These are phyloP conservation scores for Pseudotsuga menziesii DNA, from an alignment of 75 land plant genomes.

Conservation along the genomic window DNA sequence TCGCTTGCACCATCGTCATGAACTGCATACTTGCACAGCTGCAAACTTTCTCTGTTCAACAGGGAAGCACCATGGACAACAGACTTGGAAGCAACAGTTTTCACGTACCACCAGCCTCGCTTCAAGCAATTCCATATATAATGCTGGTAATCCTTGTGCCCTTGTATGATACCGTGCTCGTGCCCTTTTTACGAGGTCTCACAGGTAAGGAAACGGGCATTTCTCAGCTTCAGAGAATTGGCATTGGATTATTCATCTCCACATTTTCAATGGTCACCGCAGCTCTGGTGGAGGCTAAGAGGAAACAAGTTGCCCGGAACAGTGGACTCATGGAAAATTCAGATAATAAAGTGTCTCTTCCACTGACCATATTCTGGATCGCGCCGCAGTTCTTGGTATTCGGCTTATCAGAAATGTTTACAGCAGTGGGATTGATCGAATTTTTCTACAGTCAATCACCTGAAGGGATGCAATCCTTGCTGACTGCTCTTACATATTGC, in stretches of 20 bases:
- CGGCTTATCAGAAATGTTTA: slow-evolving; percentile 84
- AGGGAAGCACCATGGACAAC: slow-evolving; percentile 10
- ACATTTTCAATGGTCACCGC: neutral
- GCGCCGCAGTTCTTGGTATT: slow-evolving; percentile 78
- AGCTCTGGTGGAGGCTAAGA: neutral
- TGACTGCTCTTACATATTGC: slow-evolving; percentile 79
- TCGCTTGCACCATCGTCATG: neutral
- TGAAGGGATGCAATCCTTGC: slow-evolving; percentile 73
- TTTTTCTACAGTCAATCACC: slow-evolving; percentile 86
- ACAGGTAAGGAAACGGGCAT: slow-evolving; percentile 55
- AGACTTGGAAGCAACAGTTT: neutral
- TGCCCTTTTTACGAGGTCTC: slow-evolving; percentile 46
- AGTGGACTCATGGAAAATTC: slow-evolving; percentile 13
- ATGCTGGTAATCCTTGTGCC: slow-evolving; percentile 47
- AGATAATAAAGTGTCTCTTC: slow-evolving; percentile 39
- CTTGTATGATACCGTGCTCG: slow-evolving; percentile 50
- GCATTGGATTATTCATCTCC: neutral
- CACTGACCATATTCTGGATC: slow-evolving; percentile 79
- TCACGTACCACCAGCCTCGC: neutral
- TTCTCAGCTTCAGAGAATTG: slow-evolving; percentile 29
- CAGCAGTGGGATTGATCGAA: slow-evolving; percentile 85
- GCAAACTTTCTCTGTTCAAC: slow-evolving; percentile 11
- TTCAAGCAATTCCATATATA: slow-evolving; percentile 32
- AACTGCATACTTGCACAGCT: slow-evolving; percentile 9
- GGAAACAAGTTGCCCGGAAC: slow-evolving; percentile 29